phyloP scores from a whole-genome alignment of 2,329 filamentous ascomycete genomes.

The Fusarium brevicatenulatum region DNA sequence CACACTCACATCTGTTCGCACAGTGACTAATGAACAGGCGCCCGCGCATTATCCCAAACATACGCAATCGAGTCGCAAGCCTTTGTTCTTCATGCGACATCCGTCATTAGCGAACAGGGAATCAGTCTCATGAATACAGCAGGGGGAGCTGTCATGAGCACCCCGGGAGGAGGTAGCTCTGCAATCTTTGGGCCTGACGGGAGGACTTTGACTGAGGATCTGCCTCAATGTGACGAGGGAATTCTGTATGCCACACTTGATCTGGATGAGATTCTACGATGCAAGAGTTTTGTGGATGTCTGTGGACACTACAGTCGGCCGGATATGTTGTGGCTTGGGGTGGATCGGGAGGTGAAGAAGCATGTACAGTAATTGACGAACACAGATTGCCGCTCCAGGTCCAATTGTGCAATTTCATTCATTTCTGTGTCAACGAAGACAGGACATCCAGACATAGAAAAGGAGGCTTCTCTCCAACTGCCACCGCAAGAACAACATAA shows the following conservation, averaged over 20 bases:
- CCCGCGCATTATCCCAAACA: background rate
- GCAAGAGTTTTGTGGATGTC: slow-evolving; percentile 53
- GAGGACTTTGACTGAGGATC: background rate
- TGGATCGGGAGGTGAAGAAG: slow-evolving; percentile 1
- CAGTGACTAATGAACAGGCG: background rate
- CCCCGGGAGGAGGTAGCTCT: background rate
- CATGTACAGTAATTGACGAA: background rate
- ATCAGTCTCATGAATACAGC: background rate
- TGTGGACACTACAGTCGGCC: slow-evolving; percentile 47
- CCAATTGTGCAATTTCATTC: no score
- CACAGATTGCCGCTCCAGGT: no score
- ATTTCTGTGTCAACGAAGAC: no score
- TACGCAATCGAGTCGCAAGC: background rate
- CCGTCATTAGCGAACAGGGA: background rate
- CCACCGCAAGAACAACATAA: no score
- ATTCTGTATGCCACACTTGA: slow-evolving; percentile 62
- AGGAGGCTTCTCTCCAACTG: no score
- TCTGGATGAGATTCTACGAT: slow-evolving; percentile 52
- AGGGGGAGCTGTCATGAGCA: background rate
- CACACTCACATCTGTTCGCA: fast-evolving
- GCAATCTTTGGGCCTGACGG: background rate
- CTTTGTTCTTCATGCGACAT: background rate
- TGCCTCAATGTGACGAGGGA: slow-evolving; percentile 48
- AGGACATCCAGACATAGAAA: no score
- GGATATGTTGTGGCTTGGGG: slow-evolving; percentile 51